These are phyloP conservation scores for Dryadomyces sulphureus DNA, from an alignment of 2,329 filamentous ascomycete genomes.

Conservation along the genomic window DNA sequence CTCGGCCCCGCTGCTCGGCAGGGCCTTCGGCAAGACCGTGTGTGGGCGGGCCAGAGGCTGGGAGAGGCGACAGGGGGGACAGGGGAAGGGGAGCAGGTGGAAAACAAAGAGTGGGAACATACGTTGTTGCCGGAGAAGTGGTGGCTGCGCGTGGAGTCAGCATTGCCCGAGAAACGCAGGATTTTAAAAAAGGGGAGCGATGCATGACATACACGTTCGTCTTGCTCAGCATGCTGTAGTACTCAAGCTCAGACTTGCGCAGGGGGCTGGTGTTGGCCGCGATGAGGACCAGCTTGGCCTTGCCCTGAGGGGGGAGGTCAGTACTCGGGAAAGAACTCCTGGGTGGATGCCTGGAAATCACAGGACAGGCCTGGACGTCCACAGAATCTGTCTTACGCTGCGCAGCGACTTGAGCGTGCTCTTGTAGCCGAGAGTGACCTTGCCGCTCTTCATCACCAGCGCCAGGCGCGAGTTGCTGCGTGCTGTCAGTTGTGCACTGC, in stretches of 20 bases:
- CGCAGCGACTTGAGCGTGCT: conserved; percentile 32
- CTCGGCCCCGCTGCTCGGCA: conserved; percentile 8
- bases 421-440: conserved; percentile 85
- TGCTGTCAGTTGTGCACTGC: conserved; percentile 19
- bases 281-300: conserved; percentile 93
- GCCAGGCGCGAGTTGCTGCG: conserved; percentile 48
- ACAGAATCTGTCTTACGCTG: conserved; percentile 3
- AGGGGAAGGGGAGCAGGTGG: not conserved
- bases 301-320: conserved; percentile 37
- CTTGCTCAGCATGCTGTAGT: conserved; percentile 87
- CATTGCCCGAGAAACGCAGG: not conserved
- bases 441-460: conserved; percentile 51
- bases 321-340: too few relatives aligned
- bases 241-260: conserved; percentile 95
- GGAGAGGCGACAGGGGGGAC: conserved; percentile 6
- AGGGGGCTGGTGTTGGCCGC: conserved; percentile 94
- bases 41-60: conserved; percentile 14
- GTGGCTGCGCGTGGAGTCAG: conserved; percentile 33
- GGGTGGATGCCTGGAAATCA: too few relatives aligned
- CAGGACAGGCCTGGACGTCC: not conserved
- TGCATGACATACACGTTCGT: conserved; percentile 47
- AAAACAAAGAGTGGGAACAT: conserved; percentile 35
- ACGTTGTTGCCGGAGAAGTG: conserved; percentile 99
- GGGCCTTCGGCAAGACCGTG: not conserved
- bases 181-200: not conserved